Evolutionary conservation across 2,329 filamentous ascomycete genomes (phyloP), one percentile per base, ranked within the genome.

Genomic region (Beauveria sp.): DNA sequence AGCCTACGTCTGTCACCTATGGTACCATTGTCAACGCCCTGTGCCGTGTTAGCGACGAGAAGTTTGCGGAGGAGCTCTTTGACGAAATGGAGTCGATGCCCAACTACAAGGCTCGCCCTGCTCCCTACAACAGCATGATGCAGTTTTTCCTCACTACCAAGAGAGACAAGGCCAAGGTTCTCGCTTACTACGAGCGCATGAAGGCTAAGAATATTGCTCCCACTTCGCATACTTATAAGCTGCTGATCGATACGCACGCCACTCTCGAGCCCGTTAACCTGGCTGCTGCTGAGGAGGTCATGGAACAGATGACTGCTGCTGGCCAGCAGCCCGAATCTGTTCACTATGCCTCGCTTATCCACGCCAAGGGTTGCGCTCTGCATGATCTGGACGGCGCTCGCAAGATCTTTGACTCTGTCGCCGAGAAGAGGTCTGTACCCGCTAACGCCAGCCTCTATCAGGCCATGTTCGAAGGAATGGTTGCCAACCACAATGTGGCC

Each of bases 41-140:
- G 16, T 97, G 93, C 81, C 90, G 95, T 68, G 95, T 98, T 61
- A 96, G 92, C 67, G 95, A 99, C 68, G 93, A 98, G 78, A 96
- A 93, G 71, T 96, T 97, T 72, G 95, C 95, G 30, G 95, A 97
- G 71, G 92, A 98, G 75, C 86, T 98, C 68, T 99, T 99, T 71
- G 92, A 98, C 71, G 95, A 99, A 79, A 99, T 99, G 95, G 95
- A 99, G 79, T 86, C 88, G 52, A 96, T 96, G 88, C 89, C 92
- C 62, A 99, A 99, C 79, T 99, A 99, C 84, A 98, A 97, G 81
- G 91, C 95, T 46, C 89, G 95, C 10, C 93, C 95, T 28, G 95
- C 95, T 26, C 95, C 95, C 1, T 99, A 99, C 82, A 97, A 99
- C 81, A 96, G 91, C 76, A 90, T 99, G 87, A 99, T 99, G 86